Conservation (phyloP, 805 yeast genomes). For the Metschnikowia kunwiensis region DNA sequence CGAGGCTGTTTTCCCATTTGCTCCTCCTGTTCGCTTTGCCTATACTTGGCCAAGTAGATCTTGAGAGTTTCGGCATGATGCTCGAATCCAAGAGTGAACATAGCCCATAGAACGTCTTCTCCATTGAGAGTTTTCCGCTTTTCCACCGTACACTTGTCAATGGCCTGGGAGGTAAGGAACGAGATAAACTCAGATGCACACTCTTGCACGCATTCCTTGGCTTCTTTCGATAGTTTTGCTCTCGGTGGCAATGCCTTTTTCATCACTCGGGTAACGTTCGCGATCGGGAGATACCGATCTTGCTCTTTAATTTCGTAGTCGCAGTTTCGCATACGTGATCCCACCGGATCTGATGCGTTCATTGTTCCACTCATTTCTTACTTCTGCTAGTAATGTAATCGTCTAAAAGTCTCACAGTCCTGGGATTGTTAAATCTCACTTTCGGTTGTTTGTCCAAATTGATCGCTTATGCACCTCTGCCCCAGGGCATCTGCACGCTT, state of each 20-base stretch:
- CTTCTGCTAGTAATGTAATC: neutral
- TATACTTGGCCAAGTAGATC: slow-evolving; percentile 63
- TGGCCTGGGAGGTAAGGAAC: slow-evolving; percentile 62
- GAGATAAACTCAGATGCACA: slow-evolving; percentile 68
- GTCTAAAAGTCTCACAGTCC: no score
- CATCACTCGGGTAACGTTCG: slow-evolving; percentile 68
- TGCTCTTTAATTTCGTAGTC: slow-evolving; percentile 45
- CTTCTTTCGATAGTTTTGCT: slow-evolving; percentile 76
- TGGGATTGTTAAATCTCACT: no score
- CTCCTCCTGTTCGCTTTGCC: slow-evolving; percentile 37
- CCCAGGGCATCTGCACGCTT: slow-evolving; percentile 10
- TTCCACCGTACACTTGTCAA: slow-evolving; percentile 61
- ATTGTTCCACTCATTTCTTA: no score
- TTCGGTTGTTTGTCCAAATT: no score
- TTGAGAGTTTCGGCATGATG: slow-evolving; percentile 67
- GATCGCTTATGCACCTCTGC: neutral
- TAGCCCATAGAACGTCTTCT: slow-evolving; percentile 62
- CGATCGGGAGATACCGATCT: slow-evolving; percentile 43
- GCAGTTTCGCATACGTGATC: slow-evolving; percentile 20
- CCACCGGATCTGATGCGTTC: slow-evolving; percentile 2
- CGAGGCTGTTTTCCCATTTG: slow-evolving; percentile 11
- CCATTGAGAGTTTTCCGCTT: slow-evolving; percentile 70
- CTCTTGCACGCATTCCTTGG: slow-evolving; percentile 74
- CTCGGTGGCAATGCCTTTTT: slow-evolving; percentile 67
- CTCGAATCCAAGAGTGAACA: slow-evolving; percentile 65